phyloP scores from a whole-genome alignment of 768 basidiomycete genomes.

The Lactarius tabidus region DNA sequence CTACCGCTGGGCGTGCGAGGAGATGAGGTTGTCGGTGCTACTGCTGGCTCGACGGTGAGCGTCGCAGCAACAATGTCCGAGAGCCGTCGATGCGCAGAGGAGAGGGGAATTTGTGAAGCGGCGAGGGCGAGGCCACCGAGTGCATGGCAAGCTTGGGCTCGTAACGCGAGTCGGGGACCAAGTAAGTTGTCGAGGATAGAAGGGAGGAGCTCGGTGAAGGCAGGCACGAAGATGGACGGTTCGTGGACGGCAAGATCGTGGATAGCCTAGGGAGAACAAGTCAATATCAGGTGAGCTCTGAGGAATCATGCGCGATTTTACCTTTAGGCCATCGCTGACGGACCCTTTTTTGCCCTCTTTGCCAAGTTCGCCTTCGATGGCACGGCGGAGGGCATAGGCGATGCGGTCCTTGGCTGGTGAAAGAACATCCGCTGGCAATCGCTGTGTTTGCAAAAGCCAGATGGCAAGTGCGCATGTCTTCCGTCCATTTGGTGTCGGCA shows the following conservation, averaged over 20 bases:
- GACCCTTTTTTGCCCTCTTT: conserved; percentile 89
- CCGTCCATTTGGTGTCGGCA: conserved; percentile 82
- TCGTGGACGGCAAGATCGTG: conserved; percentile 63
- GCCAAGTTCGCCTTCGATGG: conserved; percentile 78
- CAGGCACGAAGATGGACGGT: conserved; percentile 63
- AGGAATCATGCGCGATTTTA: conserved; percentile 29
- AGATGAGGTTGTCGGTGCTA: conserved; percentile 33
- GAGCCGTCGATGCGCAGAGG: conserved; percentile 49
- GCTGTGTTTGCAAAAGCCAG: conserved; percentile 67
- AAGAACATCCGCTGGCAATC: conserved; percentile 60
- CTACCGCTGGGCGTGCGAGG: conserved; percentile 26
- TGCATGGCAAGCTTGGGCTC: conserved; percentile 71
- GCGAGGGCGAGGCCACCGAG: conserved; percentile 65
- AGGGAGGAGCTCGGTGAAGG: conserved; percentile 56
- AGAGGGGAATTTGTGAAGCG: conserved; percentile 44
- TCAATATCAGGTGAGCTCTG: background rate
- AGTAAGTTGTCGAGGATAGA: conserved; percentile 61
- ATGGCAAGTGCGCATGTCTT: conserved; percentile 80
- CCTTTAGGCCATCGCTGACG: conserved; percentile 73
- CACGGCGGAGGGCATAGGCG: conserved; percentile 65
- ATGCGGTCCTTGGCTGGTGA: conserved; percentile 62
- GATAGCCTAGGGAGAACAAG: conserved; percentile 49
- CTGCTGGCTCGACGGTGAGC: conserved; percentile 40
- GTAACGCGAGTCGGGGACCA: conserved; percentile 58
- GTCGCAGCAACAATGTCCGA: conserved; percentile 46